phyloP scores from a whole-genome alignment of 2,329 filamentous ascomycete species.

The Aureobasidium melanogenum region DNA sequence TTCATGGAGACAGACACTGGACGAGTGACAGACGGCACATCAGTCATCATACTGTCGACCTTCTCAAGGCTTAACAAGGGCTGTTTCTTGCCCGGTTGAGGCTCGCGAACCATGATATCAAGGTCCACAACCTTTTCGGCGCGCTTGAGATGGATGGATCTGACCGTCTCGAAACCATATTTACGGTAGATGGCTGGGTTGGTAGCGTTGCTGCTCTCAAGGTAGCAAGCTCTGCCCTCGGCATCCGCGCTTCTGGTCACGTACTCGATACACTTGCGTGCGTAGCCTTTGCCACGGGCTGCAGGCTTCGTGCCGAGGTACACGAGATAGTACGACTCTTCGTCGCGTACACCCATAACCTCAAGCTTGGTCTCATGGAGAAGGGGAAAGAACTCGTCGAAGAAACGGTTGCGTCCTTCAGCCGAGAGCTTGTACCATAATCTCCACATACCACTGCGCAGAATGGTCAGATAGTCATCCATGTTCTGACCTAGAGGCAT shows the following conservation, averaged over 20 bases:
- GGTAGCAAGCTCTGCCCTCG: conserved; percentile 61
- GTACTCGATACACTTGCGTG: conserved; percentile 59
- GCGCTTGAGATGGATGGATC: conserved; percentile 52
- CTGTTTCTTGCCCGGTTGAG: conserved; percentile 23
- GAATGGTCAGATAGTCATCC: conserved; percentile 62
- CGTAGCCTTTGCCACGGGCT: conserved; percentile 64
- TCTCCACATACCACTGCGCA: conserved; percentile 70
- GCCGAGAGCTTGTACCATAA: conserved; percentile 64
- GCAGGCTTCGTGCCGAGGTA: conserved; percentile 70
- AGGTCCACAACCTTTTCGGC: conserved; percentile 52
- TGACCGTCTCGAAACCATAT: conserved; percentile 61
- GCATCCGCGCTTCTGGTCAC: conserved; percentile 60
- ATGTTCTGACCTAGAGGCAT: conserved; percentile 66
- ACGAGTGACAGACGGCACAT: background rate
- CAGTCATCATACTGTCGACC: conserved; percentile 7
- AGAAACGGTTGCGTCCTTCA: conserved; percentile 67
- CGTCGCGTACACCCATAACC: conserved; percentile 55
- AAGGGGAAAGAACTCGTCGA: conserved; percentile 65
- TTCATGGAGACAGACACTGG: conserved; percentile 2
- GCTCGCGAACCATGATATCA: conserved; percentile 77
- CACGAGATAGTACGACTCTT: conserved; percentile 69
- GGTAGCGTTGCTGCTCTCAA: conserved; percentile 63
- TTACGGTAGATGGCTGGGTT: conserved; percentile 67
- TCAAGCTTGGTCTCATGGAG: conserved; percentile 63
- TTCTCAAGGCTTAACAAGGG: conserved; percentile 6